A percentile compares a stretch with the other conserved stretches of the same genome.
Evolutionary conservation across 306 rosid species (phyloP).

Genomic region (Fagus crenata): DNA sequence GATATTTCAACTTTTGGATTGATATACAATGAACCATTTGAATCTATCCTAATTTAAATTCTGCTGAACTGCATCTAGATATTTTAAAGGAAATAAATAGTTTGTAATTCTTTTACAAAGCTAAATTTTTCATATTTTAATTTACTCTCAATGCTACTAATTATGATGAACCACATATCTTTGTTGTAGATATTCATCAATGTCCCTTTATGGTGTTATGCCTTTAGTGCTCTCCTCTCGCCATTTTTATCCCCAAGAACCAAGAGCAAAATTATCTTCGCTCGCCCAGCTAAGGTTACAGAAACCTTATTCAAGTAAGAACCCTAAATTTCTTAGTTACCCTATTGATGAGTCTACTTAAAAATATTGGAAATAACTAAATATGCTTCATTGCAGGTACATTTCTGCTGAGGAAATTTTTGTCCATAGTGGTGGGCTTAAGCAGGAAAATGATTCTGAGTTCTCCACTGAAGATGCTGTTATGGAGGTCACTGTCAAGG

Average conservation of each 20-base stretch:
- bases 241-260: constrained; percentile 60
- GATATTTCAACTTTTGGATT: not conserved
- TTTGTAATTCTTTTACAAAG: too few species aligned
- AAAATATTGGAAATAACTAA: not conserved
- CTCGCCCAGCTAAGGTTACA: constrained; percentile 48
- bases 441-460: constrained; percentile 46
- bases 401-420: constrained; percentile 52
- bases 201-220: constrained; percentile 62
- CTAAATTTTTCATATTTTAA: not conserved
- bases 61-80: too few species aligned
- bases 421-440: constrained; percentile 49
- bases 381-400: constrained; percentile 33
- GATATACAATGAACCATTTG: not conserved
- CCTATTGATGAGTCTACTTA: not conserved
- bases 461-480: constrained; percentile 36
- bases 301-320: constrained; percentile 51
- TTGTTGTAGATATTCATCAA: constrained; percentile 52
- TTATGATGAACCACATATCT: not conserved
- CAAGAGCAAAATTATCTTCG: constrained; percentile 54
- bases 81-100: too few species aligned
- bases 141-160: constrained; percentile 3
- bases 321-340: not conserved
- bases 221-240: constrained; percentile 45
- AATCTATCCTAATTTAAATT: too few species aligned
- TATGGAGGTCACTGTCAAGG: constrained; percentile 40